Conservation (phyloP, 1,284 basidiomycete species). For the Sanghuangporus weigelae region DNA sequence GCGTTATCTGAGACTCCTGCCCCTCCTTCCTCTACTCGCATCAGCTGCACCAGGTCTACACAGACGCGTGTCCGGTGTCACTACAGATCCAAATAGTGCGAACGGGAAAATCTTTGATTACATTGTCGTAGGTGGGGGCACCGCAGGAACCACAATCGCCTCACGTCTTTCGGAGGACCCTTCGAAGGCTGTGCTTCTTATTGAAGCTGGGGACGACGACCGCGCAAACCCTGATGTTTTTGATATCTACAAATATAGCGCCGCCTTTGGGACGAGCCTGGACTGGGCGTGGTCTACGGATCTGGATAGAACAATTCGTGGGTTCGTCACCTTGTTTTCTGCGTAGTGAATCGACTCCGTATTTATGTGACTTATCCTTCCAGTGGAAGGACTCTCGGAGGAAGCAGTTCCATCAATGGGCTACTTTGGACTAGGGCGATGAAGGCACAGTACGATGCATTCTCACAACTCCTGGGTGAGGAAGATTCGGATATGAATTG, state of each 20-base stretch:
- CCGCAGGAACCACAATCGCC: slow-evolving; percentile 59
- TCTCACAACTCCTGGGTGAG: slow-evolving; percentile 44
- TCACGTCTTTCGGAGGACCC: slow-evolving; percentile 54
- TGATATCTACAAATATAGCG: slow-evolving; percentile 43
- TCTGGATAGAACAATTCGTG: slow-evolving; percentile 38
- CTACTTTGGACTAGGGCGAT: slow-evolving; percentile 52
- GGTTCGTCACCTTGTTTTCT: slow-evolving; percentile 29
- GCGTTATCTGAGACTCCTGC: neutral
- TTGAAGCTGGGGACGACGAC: slow-evolving; percentile 54
- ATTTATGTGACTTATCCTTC: neutral
- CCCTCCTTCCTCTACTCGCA: slow-evolving; percentile 1
- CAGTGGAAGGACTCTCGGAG: slow-evolving; percentile 56
- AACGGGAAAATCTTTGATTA: slow-evolving; percentile 50
- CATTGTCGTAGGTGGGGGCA: slow-evolving; percentile 61
- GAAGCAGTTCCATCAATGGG: slow-evolving; percentile 56
- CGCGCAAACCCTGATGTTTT: slow-evolving; percentile 41
- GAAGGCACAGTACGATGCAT: slow-evolving; percentile 54
- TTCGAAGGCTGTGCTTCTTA: slow-evolving; percentile 43
- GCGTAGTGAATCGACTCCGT: neutral
- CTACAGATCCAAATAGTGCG: slow-evolving; percentile 2
- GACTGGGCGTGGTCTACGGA: slow-evolving; percentile 48
- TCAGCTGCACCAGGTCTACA: slow-evolving; percentile 4
- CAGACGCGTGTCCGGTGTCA: slow-evolving; percentile 12
- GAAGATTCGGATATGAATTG: slow-evolving; percentile 45
- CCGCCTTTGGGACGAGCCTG: slow-evolving; percentile 41